Conservation (phyloP, 2,329 filamentous ascomycete species). For the Exophiala oligosperma region DNA sequence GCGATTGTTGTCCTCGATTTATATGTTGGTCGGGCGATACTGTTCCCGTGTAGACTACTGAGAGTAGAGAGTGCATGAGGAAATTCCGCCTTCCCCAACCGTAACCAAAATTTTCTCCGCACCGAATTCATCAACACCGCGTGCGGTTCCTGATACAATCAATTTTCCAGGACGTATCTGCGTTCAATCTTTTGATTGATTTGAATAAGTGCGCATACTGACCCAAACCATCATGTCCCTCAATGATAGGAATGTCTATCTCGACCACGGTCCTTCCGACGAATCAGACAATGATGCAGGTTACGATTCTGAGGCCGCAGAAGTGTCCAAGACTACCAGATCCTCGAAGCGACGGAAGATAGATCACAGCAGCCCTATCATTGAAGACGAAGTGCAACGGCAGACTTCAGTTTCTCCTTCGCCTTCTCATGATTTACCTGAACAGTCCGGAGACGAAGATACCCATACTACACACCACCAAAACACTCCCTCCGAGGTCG, state of each 20-base stretch:
- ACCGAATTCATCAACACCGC: neutral
- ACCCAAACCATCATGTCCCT: conserved; percentile 6
- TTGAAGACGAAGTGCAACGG: conserved; percentile 34
- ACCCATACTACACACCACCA: neutral
- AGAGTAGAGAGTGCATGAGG: neutral
- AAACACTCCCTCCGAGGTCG: neutral
- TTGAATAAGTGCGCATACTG: neutral
- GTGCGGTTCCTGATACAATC: neutral
- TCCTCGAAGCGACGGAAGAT: conserved; percentile 26
- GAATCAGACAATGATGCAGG: conserved; percentile 41
- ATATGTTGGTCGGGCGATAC: too few relatives aligned
- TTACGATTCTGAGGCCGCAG: conserved; percentile 47
- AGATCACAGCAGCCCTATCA: conserved; percentile 9
- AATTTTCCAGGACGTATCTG: neutral
- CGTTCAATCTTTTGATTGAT: too few relatives aligned
- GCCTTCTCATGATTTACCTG: neutral
- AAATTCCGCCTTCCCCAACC: conserved; percentile 2
- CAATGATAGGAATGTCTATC: conserved; percentile 15
- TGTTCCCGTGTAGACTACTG: too few relatives aligned
- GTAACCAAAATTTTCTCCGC: conserved; percentile 11
- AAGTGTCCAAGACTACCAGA: conserved; percentile 38
- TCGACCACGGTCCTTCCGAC: conserved; percentile 37
- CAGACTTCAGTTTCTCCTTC: neutral
- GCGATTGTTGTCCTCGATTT: neutral
- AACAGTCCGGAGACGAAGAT: neutral